Evolutionary conservation across 2,329 filamentous ascomycete genomes (phyloP), one percentile per base, ranked within the genome.

Genomic region (Phaeosphaeria sp.): DNA sequence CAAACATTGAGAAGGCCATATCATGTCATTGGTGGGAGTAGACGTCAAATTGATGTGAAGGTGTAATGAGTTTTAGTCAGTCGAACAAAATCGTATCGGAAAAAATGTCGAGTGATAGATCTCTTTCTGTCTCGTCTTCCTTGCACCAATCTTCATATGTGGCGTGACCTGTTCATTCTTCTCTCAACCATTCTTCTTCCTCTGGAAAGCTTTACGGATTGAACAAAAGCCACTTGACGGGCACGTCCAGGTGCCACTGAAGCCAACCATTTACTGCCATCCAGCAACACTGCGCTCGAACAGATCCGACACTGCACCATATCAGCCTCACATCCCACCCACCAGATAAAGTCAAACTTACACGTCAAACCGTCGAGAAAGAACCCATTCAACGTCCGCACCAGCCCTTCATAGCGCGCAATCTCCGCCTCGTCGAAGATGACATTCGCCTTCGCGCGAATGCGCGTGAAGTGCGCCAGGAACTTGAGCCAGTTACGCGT

Each of bases 401-500:
- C 18, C n/a, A 65, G 30, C 3, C 39, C 15, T 50, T 60, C 61
- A 48, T 55, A 64, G 15, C 51, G 22, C 6, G 6, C 36, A 13
- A 58, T 9, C 17, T 59, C 64, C 18, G 21, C 49, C 44, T 53
- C 54, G 4, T 25, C 18, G 18, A 68, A 20, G 18, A 68, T 43
- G 15, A 55, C 25, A 21, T 56, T 49, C 11, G 49, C 57, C 57
- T 68, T 66, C 3, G 63, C 54, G 2, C 60, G 46, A 4, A 69
- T 57, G 3, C 61, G 40, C 11, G 53, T 11, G 49, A 54, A 60
- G 36, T 63, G 60, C 33, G 52, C 50, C 46, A 62, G 47, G n/a
- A 67, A 67, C 49, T 66, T 66, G 36, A 69, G 50, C 25, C 61
- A 67, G 13, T 57, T 64, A n/a, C 58, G 36, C 22, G 63, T 65